Evolutionary conservation across 139 green algal species (phyloP).

Genomic region (Volvox africanus): DNA sequence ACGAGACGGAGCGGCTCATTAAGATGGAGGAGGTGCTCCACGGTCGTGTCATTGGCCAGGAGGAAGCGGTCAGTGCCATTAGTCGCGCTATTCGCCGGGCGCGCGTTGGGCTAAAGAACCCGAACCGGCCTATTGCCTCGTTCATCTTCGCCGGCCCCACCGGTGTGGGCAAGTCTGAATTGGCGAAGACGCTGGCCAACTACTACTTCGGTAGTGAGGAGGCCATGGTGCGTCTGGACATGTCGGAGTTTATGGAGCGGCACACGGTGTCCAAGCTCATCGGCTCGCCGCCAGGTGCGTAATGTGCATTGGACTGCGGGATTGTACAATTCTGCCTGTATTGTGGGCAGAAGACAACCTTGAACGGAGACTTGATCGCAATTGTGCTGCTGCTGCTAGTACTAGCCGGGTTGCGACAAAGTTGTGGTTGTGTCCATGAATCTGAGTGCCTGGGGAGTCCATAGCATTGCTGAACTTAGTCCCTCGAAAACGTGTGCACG

Average conservation of each 20-base stretch:
- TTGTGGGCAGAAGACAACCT: not conserved
- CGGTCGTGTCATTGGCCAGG: slow-evolving; percentile 94
- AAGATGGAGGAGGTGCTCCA: slow-evolving; percentile 99
- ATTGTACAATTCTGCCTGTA: not conserved
- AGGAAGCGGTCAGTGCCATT: slow-evolving; percentile 93
- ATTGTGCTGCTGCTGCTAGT: too few relatives aligned
- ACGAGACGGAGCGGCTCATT: slow-evolving; percentile 96
- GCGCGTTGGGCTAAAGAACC: slow-evolving; percentile 98
- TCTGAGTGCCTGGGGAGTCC: too few relatives aligned
- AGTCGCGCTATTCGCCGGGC: slow-evolving; percentile 94
- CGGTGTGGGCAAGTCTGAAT: slow-evolving; percentile 98
- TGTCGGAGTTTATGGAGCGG: slow-evolving; percentile 99
- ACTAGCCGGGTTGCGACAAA: too few relatives aligned
- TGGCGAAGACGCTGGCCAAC: slow-evolving; percentile 97
- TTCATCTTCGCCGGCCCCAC: slow-evolving; percentile 95
- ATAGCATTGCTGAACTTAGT: too few relatives aligned
- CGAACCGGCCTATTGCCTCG: slow-evolving; percentile 95
- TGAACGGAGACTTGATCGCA: too few relatives aligned
- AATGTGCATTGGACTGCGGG: not conserved
- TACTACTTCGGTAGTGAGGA: slow-evolving; percentile 99
- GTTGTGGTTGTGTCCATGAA: too few relatives aligned
- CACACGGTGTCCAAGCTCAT: slow-evolving; percentile 99
- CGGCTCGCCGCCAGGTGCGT: slow-evolving; percentile 88
- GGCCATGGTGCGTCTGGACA: slow-evolving; percentile 98
- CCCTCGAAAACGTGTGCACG: too few relatives aligned